phyloP scores from a whole-genome alignment of 257 asterid species.

The Ballota nigra region DNA sequence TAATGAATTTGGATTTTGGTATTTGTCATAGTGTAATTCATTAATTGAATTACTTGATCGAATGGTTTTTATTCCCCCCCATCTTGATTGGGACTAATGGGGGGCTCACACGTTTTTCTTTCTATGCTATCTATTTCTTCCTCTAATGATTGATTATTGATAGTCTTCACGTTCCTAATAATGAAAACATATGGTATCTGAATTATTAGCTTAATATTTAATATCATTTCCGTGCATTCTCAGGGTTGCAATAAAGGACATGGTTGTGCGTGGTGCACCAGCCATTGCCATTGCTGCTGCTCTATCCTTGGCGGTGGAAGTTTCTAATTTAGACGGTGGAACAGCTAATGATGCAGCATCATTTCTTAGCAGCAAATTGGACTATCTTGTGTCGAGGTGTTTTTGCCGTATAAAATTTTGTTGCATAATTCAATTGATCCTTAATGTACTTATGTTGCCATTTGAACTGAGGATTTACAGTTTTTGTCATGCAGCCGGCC shows the following conservation, averaged over 20 bases:
- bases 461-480: constrained; percentile 16
- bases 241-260: constrained; percentile 87
- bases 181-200: background rate
- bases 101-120: too few relatives aligned
- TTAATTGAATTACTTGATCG: too few relatives aligned
- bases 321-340: constrained; percentile 52
- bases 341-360: constrained; percentile 63
- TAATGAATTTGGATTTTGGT: too few relatives aligned
- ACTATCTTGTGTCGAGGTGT: constrained; percentile 89
- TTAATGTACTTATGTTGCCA: background rate
- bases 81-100: too few relatives aligned
- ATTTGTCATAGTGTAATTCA: too few relatives aligned
- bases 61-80: too few relatives aligned
- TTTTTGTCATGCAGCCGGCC: constrained; percentile 63
- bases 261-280: constrained; percentile 99
- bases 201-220: constrained; percentile 1
- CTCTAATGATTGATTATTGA: background rate
- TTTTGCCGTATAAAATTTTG: background rate
- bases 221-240: constrained; percentile 11
- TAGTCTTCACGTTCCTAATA: background rate
- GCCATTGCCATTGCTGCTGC: constrained; percentile 98
- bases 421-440: background rate
- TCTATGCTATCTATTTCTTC: background rate
- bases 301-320: constrained; percentile 90
- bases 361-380: constrained; percentile 62